phyloP scores from a whole-genome alignment of 2,329 filamentous ascomycete genomes.

The Phialocephala sp. region DNA sequence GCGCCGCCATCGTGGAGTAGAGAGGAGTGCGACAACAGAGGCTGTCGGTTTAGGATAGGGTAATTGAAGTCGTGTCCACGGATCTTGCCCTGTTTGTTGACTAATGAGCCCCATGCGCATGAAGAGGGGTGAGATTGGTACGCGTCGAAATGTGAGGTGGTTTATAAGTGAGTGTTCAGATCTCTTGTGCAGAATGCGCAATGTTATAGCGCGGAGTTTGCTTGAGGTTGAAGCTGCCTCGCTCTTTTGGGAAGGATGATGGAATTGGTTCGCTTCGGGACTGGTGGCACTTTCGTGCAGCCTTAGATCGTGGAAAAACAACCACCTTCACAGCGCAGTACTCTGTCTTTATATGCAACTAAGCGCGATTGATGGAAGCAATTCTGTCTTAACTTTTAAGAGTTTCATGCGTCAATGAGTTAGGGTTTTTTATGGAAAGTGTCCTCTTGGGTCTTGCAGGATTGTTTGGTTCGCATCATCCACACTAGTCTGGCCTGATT shows the following conservation, averaged over 20 bases:
- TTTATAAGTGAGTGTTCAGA: background rate
- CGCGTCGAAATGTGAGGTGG: constrained; percentile 12
- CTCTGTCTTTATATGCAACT: background rate
- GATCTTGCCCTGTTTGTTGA: constrained; percentile 36
- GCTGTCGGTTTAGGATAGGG: constrained; percentile 28
- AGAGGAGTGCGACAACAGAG: constrained; percentile 23
- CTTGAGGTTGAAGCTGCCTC: constrained; percentile 14
- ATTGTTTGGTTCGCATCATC: background rate
- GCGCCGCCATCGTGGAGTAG: constrained; percentile 77
- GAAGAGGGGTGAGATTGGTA: constrained; percentile 23
- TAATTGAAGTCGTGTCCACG: constrained; percentile 37
- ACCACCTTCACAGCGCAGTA: background rate
- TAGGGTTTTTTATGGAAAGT: background rate
- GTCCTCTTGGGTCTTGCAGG: background rate
- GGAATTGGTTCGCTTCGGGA: constrained; percentile 16
- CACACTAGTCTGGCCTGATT: background rate
- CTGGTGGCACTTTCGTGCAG: constrained; percentile 1
- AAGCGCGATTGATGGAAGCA: background rate
- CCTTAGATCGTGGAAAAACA: constrained; percentile 12
- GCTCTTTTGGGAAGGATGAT: constrained; percentile 12
- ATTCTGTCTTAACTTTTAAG: background rate
- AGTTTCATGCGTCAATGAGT: background rate
- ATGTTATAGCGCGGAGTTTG: background rate
- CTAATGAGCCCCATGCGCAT: constrained; percentile 38
- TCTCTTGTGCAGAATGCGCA: background rate